phyloP scores from a whole-genome alignment of 352 stramenopile species.

The Paralagenidium karlingii region DNA sequence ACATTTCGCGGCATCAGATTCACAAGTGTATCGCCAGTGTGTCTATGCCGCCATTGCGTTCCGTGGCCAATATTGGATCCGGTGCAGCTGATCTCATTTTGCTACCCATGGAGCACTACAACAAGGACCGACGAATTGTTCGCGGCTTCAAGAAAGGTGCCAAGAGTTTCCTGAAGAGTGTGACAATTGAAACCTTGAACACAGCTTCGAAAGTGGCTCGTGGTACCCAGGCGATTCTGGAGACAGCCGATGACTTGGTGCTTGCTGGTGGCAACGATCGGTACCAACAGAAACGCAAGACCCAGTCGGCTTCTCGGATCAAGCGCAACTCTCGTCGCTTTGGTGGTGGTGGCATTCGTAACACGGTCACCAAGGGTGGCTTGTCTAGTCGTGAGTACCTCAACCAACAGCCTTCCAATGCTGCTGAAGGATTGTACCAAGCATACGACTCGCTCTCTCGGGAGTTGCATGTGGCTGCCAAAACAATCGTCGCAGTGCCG shows the following conservation, averaged over 20 bases:
- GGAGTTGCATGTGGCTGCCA: constrained; percentile 71
- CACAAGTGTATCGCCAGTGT: constrained; percentile 84
- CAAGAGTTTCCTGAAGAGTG: constrained; percentile 78
- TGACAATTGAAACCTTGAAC: constrained; percentile 82
- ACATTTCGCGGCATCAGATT: constrained; percentile 81
- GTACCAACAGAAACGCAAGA: constrained; percentile 46
- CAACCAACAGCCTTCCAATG: constrained; percentile 67
- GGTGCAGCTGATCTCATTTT: constrained; percentile 77
- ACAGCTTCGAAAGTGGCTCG: constrained; percentile 74
- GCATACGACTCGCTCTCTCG: constrained; percentile 76
- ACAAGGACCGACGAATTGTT: constrained; percentile 67
- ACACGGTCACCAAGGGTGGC: constrained; percentile 46
- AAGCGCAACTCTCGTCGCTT: constrained; percentile 66
- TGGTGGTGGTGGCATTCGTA: constrained; percentile 65
- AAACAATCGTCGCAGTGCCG: constrained; percentile 81
- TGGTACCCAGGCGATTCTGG: constrained; percentile 64
- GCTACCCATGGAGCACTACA: constrained; percentile 78
- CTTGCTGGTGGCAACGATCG: constrained; percentile 28
- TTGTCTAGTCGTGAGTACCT: constrained; percentile 74
- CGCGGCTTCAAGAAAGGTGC: constrained; percentile 76
- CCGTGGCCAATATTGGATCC: constrained; percentile 80
- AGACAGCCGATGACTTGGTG: constrained; percentile 76
- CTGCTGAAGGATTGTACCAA: constrained; percentile 68
- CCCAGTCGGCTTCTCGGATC: constrained; percentile 66
- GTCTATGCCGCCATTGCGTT: constrained; percentile 70